Evolutionary conservation across 805 yeast genomes (phyloP), one percentile per base, ranked within the genome.

Genomic region (Yarrowia yakushimensis): DNA sequence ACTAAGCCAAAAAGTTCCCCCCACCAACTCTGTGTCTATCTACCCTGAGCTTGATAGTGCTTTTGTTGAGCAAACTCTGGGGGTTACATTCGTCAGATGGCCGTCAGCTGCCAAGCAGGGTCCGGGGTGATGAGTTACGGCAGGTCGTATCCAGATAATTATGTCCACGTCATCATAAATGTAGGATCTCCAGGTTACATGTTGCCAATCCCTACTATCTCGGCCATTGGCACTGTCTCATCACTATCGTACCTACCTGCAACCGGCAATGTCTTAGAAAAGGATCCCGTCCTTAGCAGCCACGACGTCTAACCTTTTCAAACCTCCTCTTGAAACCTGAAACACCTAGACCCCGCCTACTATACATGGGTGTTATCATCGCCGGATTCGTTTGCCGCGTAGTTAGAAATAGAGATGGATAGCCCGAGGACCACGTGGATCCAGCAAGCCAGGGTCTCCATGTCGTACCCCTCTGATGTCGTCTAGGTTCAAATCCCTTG

Each of bases 91-190:
- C 18, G 18, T 27, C 11, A 8, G 34, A 20, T 17, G 15, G 50
- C 50, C 23, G 33, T 10, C 36, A 45, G 28, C 52, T 45, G 36
- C 52, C 52, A 45, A 45, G 52, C 52, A 45, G 52, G 52, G 52
- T 45, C 52, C 52, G 30, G 36, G 52, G 52, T 28, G 52, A 17
- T 7, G 23, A 25, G 31, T 42, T 28, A 20, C 50, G 34, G 50
- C 25, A 22, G 5, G 30, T 45, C 52, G 52, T 45, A 45, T 45
- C 18, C 15, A 2, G 22, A 43, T 43, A 43, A 43, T 43, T 25
- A n/a, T n/a, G n/a, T n/a, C n/a, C n/a, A n/a, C n/a, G n/a, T n/a
- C n/a, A n/a, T n/a, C n/a, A n/a, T n/a, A n/a, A n/a, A n/a, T n/a
- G n/a, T n/a, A n/a, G n/a, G n/a, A n/a, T n/a, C 45, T 39, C 27